Evolutionary conservation across 2,329 filamentous ascomycete species (phyloP), one percentile per base, ranked within the genome.

Genomic region (Lachnellula occidentalis): DNA sequence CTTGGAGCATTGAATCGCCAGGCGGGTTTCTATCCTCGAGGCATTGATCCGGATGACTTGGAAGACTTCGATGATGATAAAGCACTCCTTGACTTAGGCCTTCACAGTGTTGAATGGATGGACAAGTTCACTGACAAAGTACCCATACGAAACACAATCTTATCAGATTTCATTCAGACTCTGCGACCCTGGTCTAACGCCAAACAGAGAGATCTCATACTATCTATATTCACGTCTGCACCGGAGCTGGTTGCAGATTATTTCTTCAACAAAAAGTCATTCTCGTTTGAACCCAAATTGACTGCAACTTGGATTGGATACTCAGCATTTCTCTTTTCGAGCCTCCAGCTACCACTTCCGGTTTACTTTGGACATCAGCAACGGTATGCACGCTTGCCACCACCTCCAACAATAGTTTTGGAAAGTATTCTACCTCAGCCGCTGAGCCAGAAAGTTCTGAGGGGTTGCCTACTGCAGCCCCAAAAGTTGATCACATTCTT

Each of bases 221-320:
- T 92, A 4, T 78, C 85, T 3, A 90, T 95, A 34, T 95, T 99
- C 67, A 78, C 78, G 58, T 82, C 82, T 7, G 89, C 87, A 0
- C 92, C 95, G 0, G 94, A 97, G 71, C 78, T 97, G 3, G 82
- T 95, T 1, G 87, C 90, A 43, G 85, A 91, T 65, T 99, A 95
- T 69, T 97, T 96, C 67, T 77, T 84, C 43, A 85, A 82, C 67
- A 92, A 90, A 66, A 85, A 81, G 57, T 82, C 86, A 51, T 94
- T 97, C 65, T 83, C 86, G 0, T 90, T 95, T 59, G 92, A 97
- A 42, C 92, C 94, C 0, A 97, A 96, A 67, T 78, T 95, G 5
- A 94, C 91, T 3, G 86, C 91, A 45, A 94, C 91, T 0, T 99
- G 94, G 94, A 88, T 97, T 62, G 92, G 92, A 42, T 96, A 95